Evolutionary conservation across 148 eudicot species (phyloP).

Genomic region (Beta vulgaris): DNA sequence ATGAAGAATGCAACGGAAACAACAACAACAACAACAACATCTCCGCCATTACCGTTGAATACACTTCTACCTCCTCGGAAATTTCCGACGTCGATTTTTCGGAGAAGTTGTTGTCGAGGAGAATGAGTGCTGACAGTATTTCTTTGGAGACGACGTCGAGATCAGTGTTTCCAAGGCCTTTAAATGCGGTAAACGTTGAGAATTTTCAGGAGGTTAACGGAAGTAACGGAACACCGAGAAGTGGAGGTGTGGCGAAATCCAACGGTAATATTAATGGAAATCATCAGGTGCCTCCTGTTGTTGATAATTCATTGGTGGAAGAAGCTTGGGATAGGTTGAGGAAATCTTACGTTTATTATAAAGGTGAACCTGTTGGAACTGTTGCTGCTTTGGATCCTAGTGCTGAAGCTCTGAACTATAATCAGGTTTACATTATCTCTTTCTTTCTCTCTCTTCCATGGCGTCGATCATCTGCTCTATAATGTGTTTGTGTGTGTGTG

Average conservation of each 20-base stretch:
- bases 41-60: background rate
- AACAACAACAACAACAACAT: background rate
- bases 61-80: background rate
- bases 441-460: background rate
- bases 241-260: background rate
- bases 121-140: background rate
- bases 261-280: background rate
- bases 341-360: slow-evolving; percentile 37
- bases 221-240: slow-evolving; percentile 18
- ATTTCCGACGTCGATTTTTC: background rate
- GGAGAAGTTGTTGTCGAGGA: background rate
- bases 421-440: slow-evolving; percentile 40
- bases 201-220: background rate
- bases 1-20: background rate
- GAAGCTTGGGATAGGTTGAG: slow-evolving; percentile 52
- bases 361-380: slow-evolving; percentile 43
- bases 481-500: too few relatives aligned
- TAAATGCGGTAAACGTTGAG: background rate
- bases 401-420: slow-evolving; percentile 47
- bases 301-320: slow-evolving; percentile 34
- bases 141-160: background rate
- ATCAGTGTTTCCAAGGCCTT: background rate
- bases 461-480: too few relatives aligned
- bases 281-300: background rate
- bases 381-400: slow-evolving; percentile 50